Conservation (phyloP, 2,329 filamentous ascomycete genomes). For the Colletotrichum falcatum region DNA sequence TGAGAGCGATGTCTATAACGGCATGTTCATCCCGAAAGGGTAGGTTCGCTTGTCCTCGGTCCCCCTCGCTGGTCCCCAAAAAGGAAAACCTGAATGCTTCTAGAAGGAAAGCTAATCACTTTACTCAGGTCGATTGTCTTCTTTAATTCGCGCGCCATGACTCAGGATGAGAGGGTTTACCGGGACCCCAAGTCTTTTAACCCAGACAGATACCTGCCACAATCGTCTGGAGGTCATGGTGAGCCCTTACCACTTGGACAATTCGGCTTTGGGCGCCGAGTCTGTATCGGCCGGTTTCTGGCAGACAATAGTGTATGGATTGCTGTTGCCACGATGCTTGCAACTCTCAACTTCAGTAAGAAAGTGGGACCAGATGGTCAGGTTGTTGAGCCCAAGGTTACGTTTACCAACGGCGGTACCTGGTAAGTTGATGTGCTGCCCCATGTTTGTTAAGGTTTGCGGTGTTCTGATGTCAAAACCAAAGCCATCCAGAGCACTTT, state of each 20-base stretch:
- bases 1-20: constrained; percentile 67
- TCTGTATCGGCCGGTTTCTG: constrained; percentile 50
- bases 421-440: constrained; percentile 31
- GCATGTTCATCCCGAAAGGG: constrained; percentile 68
- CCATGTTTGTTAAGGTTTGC: neutral
- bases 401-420: constrained; percentile 38
- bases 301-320: constrained; percentile 53
- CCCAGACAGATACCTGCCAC: constrained; percentile 58
- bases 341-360: constrained; percentile 47
- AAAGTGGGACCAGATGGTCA: constrained; percentile 50
- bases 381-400: constrained; percentile 35
- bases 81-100: constrained; percentile 32
- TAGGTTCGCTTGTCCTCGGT: constrained; percentile 28
- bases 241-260: constrained; percentile 60
- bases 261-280: constrained; percentile 51
- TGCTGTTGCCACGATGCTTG: constrained; percentile 51
- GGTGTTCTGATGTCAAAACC: constrained; percentile 23
- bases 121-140: constrained; percentile 50
- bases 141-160: constrained; percentile 60
- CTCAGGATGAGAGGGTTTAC: constrained; percentile 55
- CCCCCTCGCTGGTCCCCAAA: constrained; percentile 9
- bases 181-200: constrained; percentile 57
- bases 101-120: constrained; percentile 30
- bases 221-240: constrained; percentile 45
- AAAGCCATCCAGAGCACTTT: constrained; percentile 50